phyloP scores from a whole-genome alignment of 225 moss, liverwort and hornwort species.

The Anthoceros angustus region DNA sequence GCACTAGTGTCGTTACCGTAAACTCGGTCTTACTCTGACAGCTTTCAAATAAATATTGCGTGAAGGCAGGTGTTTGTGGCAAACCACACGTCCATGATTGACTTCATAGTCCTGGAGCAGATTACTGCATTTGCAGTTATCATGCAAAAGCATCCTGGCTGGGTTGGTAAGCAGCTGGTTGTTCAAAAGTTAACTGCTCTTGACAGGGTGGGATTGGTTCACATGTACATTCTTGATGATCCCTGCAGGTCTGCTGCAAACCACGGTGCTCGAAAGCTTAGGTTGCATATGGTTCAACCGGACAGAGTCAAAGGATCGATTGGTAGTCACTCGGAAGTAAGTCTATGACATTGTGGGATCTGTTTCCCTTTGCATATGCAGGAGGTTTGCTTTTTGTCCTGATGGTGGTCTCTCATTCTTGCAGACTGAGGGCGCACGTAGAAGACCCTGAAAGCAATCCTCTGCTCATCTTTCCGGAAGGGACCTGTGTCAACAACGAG shows the following conservation, averaged over 20 bases:
- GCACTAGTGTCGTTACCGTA: neutral
- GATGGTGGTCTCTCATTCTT: neutral
- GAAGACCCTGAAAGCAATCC: slow-evolving; percentile 63
- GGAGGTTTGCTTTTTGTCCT: neutral
- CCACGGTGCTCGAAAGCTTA: slow-evolving; percentile 81
- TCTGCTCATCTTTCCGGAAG: slow-evolving; percentile 87
- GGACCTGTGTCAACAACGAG: slow-evolving; percentile 97
- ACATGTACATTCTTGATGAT: neutral
- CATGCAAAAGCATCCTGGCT: slow-evolving; percentile 98
- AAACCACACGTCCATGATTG: slow-evolving; percentile 99
- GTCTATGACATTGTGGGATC: neutral
- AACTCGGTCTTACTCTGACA: neutral
- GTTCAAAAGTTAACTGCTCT: no score
- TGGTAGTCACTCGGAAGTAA: slow-evolving; percentile 66
- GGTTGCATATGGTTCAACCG: slow-evolving; percentile 99
- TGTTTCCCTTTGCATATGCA: neutral
- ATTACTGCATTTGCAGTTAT: slow-evolving; percentile 95
- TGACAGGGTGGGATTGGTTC: no score
- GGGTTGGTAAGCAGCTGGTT: slow-evolving; percentile 59
- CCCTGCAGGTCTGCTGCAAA: slow-evolving; percentile 67
- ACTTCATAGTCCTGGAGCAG: slow-evolving; percentile 93
- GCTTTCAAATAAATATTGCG: neutral
- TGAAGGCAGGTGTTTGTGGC: slow-evolving; percentile 78
- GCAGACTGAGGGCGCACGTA: slow-evolving; percentile 68
- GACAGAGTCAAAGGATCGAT: slow-evolving; percentile 76